Evolutionary conservation across 345 rosid species (phyloP).

Genomic region (Melastoma malabathricum): DNA sequence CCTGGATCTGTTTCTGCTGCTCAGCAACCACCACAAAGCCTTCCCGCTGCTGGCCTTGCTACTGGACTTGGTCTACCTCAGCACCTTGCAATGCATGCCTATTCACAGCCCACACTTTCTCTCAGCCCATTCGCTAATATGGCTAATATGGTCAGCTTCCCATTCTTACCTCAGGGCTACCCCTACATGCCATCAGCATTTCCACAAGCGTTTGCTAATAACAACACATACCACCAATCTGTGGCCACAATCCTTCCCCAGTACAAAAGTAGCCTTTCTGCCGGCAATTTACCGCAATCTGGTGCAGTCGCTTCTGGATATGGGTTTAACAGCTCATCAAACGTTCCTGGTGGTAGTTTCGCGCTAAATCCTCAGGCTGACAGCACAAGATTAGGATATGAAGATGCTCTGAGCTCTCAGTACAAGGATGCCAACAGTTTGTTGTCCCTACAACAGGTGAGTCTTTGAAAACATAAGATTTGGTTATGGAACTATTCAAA

Average conservation of each 20-base stretch:
- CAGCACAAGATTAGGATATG: conserved; percentile 55
- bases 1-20: conserved; percentile 46
- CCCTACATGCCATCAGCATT: conserved; percentile 83
- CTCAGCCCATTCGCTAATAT: conserved; percentile 76
- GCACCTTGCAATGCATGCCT: conserved; percentile 84
- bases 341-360: conserved; percentile 59
- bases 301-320: conserved; percentile 71
- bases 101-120: conserved; percentile 77
- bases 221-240: conserved; percentile 71
- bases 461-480: background rate
- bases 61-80: conserved; percentile 75
- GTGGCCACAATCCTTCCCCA: conserved; percentile 81
- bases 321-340: conserved; percentile 71
- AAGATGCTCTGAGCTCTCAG: conserved; percentile 72
- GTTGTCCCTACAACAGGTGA: conserved; percentile 67
- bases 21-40: conserved; percentile 51
- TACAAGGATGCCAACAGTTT: conserved; percentile 68
- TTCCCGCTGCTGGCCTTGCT: conserved; percentile 48
- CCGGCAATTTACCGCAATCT: conserved; percentile 78
- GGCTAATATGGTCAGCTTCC: conserved; percentile 75
- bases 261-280: conserved; percentile 68
- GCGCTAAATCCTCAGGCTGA: conserved; percentile 48
- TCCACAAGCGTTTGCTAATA: conserved; percentile 78
- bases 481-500: background rate
- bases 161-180: conserved; percentile 84